Evolutionary conservation across 805 yeast genomes (phyloP), one percentile per base, ranked within the genome.

Genomic region (Pichia nanzhaoensis): DNA sequence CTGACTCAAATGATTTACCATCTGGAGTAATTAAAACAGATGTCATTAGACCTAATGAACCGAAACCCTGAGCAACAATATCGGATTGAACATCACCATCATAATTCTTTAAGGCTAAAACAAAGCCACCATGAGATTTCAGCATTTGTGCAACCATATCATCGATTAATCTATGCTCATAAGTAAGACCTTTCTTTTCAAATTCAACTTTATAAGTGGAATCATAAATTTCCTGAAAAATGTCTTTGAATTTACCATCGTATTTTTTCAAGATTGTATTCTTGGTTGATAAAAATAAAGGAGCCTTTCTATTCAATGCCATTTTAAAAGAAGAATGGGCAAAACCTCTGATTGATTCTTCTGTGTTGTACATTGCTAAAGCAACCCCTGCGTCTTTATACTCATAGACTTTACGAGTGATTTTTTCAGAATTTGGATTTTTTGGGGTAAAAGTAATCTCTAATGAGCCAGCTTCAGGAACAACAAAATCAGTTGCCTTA

Each of bases 141-240:
- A 84, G 66, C 93, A 84, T 84, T 66, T 84, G 93, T 4, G 91
- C 91, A 49, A 84, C 93, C 89, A 84, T 84, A 61, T 84, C 93
- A 64, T 84, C 93, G 51, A 84, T 84, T 59, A 84, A 72, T 65
- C 93, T 76, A 64, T 84, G 93, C 63, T 84, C 90, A 56, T 83
- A 84, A 70, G 78, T 75, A 52, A 84, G 74, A 19, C 82, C 84
- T 30, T 69, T 68, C 13, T 66, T 64, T 56, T 82, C 86, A 55
- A 83, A 83, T 45, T 73, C 64, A 10, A 64, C 16, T 56, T 76
- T 73, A 67, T 84, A 84, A 37, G 70, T 68, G 16, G 69, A 45
- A 42, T 80, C 86, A 55, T 75, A 84, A 42, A 84, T 61, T 49
- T 74, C 78, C 63, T 81, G 80, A 70, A 84, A 84, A 48, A 84